Base-by-base conservation (phyloP, 306 rosid genomes). In the Gastrolobium villosum region DNA sequence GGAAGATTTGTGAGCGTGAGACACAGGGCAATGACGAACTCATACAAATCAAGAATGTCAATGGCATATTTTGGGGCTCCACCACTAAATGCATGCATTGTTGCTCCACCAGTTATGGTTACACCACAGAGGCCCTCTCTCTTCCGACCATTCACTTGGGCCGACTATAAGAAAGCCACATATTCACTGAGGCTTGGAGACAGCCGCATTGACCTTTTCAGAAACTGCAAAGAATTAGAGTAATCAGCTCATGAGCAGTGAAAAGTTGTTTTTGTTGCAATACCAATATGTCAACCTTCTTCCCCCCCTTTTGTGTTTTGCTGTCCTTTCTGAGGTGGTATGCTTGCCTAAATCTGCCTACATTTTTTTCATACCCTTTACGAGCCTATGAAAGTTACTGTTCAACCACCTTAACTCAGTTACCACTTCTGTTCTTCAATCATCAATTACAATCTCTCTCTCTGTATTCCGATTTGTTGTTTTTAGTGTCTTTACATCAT, bases 81-180 rank as follows among this genome's bases (percentile, higher is more conserved):
- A 45, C 86, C 95, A 5, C 76, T 86, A 4, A 64, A 83, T 53
- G 85, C 86, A 2, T 35, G 55, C 71, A 78, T 93, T 2, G 83
- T 20, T 36, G 90, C 90, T 78, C 87, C 83, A 2, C 80, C 94
- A 10, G 88, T 89, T 65, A 30, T 88, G 87, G 87, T 88, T 8
- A 78, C 83, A 6, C 75, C 88, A 0, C 88, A 87, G 72, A 80
- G 75, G 69, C 92, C 90, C 34, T 73, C 77, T 40, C 85, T 87
- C 56, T 93, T 81, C 84, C 71, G 86, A 66, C 89, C 93, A 5
- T 89, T 93, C 87, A 93, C 91, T 31, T 93, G 97, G 97, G 95
- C 86, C 5, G 97, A 91, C 6, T 93, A 91, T 78, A 93, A 89
- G 89, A 87, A 89, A 77, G 88, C 83, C 52, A 46, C 88, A 0